Percentiles rank a stretch among this genome's conserved stretches.
These are phyloP conservation scores for Boechera divaricarpa DNA, from an alignment of 345 rosid genomes.

Conservation along the genomic window DNA sequence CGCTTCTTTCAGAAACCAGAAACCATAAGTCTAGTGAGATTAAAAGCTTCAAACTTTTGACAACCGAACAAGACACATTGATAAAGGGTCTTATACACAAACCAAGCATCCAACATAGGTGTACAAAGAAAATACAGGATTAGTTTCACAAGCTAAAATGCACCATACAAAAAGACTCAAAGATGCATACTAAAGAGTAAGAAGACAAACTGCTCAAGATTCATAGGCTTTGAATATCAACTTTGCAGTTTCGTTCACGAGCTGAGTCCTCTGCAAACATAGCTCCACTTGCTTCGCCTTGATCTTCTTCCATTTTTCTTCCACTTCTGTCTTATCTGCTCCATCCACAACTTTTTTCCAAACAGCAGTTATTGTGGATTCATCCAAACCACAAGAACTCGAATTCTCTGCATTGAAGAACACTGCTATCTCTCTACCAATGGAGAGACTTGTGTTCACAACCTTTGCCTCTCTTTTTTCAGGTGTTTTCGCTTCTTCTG, in stretches of 20 bases:
- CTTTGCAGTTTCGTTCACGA: conserved; percentile 42
- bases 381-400: conserved; percentile 42
- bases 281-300: conserved; percentile 45
- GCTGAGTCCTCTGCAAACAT: conserved; percentile 43
- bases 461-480: neutral
- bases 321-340: conserved; percentile 45
- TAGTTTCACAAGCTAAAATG: conserved; percentile 31
- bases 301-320: conserved; percentile 47
- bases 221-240: conserved; percentile 41
- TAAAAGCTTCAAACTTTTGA: too few relatives aligned
- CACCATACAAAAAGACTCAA: neutral
- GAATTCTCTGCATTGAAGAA: conserved; percentile 30
- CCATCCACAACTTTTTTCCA: conserved; percentile 44
- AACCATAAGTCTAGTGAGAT: too few relatives aligned
- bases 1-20: too few relatives aligned
- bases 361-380: conserved; percentile 28
- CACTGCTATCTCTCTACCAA: conserved; percentile 28
- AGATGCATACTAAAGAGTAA: conserved; percentile 12
- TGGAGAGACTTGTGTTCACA: neutral
- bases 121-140: conserved; percentile 11
- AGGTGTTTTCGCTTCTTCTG: neutral
- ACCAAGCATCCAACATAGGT: conserved; percentile 35
- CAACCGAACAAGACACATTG: neutral
- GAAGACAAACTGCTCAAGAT: conserved; percentile 14
- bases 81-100: conserved; percentile 20